phyloP scores from a whole-genome alignment of 2,329 filamentous ascomycete species.

The Aspergillus felis region DNA sequence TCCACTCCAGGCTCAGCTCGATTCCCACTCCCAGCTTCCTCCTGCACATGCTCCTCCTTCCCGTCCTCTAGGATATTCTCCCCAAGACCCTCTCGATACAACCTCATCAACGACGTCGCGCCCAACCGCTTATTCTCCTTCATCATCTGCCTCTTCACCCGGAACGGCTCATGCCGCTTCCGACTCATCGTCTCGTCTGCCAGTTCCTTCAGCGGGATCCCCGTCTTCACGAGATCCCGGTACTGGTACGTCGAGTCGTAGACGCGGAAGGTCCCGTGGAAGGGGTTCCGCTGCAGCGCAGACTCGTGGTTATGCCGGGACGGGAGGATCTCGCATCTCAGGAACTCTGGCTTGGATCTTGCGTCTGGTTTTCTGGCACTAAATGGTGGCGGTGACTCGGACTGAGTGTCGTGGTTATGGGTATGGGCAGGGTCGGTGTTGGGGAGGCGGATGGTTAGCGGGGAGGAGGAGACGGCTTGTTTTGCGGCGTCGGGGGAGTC shows the following conservation, averaged over 20 bases:
- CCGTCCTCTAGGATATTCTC: neutral
- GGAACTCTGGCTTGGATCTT: neutral
- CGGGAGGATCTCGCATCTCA: constrained; percentile 25
- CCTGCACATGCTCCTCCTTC: neutral
- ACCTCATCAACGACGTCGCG: constrained; percentile 21
- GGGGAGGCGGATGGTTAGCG: constrained; percentile 22
- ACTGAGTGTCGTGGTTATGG: neutral
- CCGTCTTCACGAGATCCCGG: constrained; percentile 26
- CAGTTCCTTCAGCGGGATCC: constrained; percentile 25
- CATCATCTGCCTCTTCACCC: constrained; percentile 17
- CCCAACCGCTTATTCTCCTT: constrained; percentile 21
- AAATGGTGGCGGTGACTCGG: neutral
- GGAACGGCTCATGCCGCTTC: constrained; percentile 18
- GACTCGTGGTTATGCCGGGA: constrained; percentile 28
- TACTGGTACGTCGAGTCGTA: constrained; percentile 20
- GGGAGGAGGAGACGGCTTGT: constrained; percentile 31
- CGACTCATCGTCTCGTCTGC: constrained; percentile 29
- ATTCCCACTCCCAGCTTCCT: neutral
- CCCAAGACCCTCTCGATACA: constrained; percentile 21
- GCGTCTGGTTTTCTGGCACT: neutral
- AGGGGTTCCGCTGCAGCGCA: constrained; percentile 30
- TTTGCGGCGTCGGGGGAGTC: constrained; percentile 32
- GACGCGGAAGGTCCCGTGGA: constrained; percentile 24
- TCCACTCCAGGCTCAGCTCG: neutral
- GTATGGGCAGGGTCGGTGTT: neutral